Evolutionary conservation across 352 stramenopile genomes (phyloP), one percentile per base, ranked within the genome.

Genomic region (Globisporangium perplexum): DNA sequence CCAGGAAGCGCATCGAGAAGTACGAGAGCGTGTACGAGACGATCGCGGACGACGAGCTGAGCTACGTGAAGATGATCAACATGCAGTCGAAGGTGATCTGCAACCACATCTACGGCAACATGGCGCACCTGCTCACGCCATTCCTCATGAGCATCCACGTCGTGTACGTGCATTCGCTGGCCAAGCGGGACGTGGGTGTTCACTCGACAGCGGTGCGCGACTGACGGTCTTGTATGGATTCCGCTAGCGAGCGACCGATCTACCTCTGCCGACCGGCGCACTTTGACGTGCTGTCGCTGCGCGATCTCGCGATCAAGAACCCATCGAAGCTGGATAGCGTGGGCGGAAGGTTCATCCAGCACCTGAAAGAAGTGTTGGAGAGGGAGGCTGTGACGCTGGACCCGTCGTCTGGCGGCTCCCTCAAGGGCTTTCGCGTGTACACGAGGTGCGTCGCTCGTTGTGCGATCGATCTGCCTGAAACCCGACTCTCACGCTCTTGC

Each of bases 61-160:
- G 73, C 66, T 89, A 79, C 53, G 78, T 86, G 42, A 89, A 89
- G 50, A 65, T 84, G 38, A 78, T 83, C 59, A 80, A 87, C 51
- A 79, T 78, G 60, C 71, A 82, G 60, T 82, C 69, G 5, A 82
- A 82, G 47, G 69, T 82, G 26, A 62, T 77, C 42, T 76, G 67
- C 63, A 82, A 82, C 44, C 67, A 60, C 45, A 77, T 82, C 45
- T 71, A 74, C 41, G 71, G 71, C 33, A 76, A 65, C 59, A 66
- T 82, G 60, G 69, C 66, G 24, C 71, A 82, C 49, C 24, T 77
- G 46, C 59, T 82, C 12, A 63, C 74, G 26, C 68, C 71, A 23
- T 82, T 79, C 28, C 62, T 82, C 31, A 78, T 78, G 71, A 79
- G 67, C 55, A 66, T 79, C 24, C 70, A 79, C 55, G 38, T 79